Percentiles rank a stretch among this genome's conserved stretches.
Evolutionary conservation across 1,139 yeast species (phyloP).

Genomic region (Saccharomyces hybrid): DNA sequence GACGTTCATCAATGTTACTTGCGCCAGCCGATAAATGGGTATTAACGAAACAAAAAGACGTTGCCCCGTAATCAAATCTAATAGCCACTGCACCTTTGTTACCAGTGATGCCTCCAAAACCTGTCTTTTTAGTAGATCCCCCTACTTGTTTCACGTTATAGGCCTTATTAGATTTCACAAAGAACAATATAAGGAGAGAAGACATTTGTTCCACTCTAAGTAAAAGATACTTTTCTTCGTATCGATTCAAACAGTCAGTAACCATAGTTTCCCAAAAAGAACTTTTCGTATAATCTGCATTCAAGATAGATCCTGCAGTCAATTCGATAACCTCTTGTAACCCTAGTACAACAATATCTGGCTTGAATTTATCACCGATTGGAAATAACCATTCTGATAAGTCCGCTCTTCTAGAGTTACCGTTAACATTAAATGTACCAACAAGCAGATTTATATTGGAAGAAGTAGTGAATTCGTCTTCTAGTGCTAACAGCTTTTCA

Average conservation of each 20-base stretch:
- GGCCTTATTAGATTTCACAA: slow-evolving; percentile 51
- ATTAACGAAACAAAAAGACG: slow-evolving; percentile 71
- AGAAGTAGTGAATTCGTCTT: slow-evolving; percentile 51
- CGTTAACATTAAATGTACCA: slow-evolving; percentile 88
- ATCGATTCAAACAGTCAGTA: slow-evolving; percentile 47
- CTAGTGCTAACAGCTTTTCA: slow-evolving; percentile 45
- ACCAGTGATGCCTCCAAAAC: slow-evolving; percentile 90
- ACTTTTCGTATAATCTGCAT: slow-evolving; percentile 61
- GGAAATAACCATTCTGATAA: slow-evolving; percentile 82
- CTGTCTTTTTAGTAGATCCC: slow-evolving; percentile 82
- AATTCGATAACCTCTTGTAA: slow-evolving; percentile 89
- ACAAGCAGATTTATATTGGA: slow-evolving; percentile 58
- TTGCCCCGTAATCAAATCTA: slow-evolving; percentile 65
- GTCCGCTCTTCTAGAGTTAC: slow-evolving; percentile 49
- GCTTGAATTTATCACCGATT: slow-evolving; percentile 40
- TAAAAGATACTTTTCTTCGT: slow-evolving; percentile 47
- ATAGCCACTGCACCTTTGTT: slow-evolving; percentile 93
- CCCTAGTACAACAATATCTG: slow-evolving; percentile 77
- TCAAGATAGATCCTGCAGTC: slow-evolving; percentile 73
- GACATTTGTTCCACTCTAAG: slow-evolving; percentile 84
- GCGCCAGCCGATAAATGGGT: slow-evolving; percentile 94
- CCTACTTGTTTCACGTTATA: slow-evolving; percentile 56
- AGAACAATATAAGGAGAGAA: slow-evolving; percentile 65
- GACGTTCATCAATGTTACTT: slow-evolving; percentile 68
- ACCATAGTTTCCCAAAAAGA: slow-evolving; percentile 55